Evolutionary conservation across 345 rosid genomes (phyloP).

Genomic region (Gossypium rotundifolium): DNA sequence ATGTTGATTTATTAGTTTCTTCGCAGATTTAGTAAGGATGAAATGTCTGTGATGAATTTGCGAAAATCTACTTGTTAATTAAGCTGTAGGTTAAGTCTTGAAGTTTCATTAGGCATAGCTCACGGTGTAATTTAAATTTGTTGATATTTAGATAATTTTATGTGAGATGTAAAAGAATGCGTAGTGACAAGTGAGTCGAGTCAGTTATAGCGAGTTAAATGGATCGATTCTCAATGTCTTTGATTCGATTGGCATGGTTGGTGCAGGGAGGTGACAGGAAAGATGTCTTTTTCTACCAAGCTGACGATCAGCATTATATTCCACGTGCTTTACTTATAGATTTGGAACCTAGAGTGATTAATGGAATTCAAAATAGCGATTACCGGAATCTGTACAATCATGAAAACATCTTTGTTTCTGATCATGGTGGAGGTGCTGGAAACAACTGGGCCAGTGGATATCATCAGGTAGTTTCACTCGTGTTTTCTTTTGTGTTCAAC

Average conservation of each 20-base stretch:
- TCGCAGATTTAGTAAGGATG: background rate
- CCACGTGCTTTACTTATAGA: constrained; percentile 94
- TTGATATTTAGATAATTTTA: background rate
- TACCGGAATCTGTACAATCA: constrained; percentile 92
- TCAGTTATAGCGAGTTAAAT: background rate
- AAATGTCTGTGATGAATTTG: background rate
- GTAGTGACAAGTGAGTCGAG: background rate
- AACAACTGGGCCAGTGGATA: constrained; percentile 99
- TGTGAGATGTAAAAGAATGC: background rate
- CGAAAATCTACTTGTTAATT: background rate
- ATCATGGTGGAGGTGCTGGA: constrained; percentile 98
- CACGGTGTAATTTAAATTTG: background rate
- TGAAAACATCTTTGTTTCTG: constrained; percentile 60
- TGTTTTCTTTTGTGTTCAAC: background rate
- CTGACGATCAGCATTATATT: constrained; percentile 95
- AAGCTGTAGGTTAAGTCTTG: background rate
- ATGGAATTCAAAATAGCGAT: constrained; percentile 90
- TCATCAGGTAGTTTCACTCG: constrained; percentile 62
- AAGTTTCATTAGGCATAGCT: background rate
- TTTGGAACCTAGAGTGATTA: constrained; percentile 96
- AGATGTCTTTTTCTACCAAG: constrained; percentile 97
- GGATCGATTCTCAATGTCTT: background rate
- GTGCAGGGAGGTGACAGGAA: constrained; percentile 95
- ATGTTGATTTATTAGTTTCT: background rate
- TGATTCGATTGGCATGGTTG: background rate